Percentiles rank a stretch among this genome's conserved stretches.
phyloP scores from a whole-genome alignment of 805 yeast genomes.

The Cyberlindnera misumaiensis region DNA sequence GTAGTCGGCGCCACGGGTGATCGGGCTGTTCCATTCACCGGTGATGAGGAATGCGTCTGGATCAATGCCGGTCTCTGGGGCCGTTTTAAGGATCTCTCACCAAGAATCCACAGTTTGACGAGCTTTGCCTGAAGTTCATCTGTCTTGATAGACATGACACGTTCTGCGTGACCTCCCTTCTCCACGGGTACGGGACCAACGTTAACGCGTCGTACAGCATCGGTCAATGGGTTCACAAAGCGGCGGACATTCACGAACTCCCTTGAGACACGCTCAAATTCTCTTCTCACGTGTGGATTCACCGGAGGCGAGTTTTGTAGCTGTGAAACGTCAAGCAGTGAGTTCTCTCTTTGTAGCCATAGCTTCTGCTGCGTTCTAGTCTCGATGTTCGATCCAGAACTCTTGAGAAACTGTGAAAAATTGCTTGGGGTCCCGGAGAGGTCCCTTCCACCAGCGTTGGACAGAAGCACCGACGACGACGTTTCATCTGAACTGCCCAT shows the following conservation, averaged over 20 bases:
- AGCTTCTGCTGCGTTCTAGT: constrained; percentile 78
- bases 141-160: constrained; percentile 5
- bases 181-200: neutral
- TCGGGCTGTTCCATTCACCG: neutral
- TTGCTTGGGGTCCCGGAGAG: constrained; percentile 26
- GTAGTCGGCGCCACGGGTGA: constrained; percentile 28
- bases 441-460: constrained; percentile 17
- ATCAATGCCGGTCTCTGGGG: neutral
- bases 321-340: constrained; percentile 47
- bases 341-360: constrained; percentile 78
- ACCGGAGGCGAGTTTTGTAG: constrained; percentile 6
- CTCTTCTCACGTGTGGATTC: constrained; percentile 57
- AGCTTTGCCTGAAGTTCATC: constrained; percentile 17
- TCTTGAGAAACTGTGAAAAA: constrained; percentile 35
- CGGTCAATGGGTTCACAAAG: constrained; percentile 62
- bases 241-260: constrained; percentile 68
- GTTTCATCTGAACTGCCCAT: constrained; percentile 14
- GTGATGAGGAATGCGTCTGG: neutral
- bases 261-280: constrained; percentile 68
- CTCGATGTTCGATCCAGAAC: constrained; percentile 35
- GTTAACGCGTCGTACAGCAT: constrained; percentile 48
- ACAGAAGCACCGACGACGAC: constrained; percentile 16
- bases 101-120: constrained; percentile 20
- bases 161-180: neutral
- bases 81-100: constrained; percentile 8